Evolutionary conservation across 2,329 filamentous ascomycete genomes (phyloP), one percentile per base, ranked within the genome.

Genomic region (Arthrobotrys musiformis): DNA sequence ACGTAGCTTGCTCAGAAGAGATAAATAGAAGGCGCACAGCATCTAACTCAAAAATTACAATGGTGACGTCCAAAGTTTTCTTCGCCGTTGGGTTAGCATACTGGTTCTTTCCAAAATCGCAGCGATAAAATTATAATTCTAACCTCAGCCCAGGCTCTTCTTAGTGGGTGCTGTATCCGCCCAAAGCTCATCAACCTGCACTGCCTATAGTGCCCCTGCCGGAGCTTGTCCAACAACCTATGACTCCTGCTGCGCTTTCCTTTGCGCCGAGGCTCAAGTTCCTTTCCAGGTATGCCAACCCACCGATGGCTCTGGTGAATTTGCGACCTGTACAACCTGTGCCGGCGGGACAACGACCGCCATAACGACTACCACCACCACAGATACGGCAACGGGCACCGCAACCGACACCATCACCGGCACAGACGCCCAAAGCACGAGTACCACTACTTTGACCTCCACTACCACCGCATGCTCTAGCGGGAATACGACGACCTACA

Each of bases 261-360:
- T 75, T 30, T 75, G 70, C 37, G 63, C 17, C 8, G 70, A 75
- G 24, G 70, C 70, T 17, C 70, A 75, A 62, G 70, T 75, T 2
- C 70, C 70, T 3, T 75, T 69, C 56, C 28, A 13, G 3, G 46
- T 75, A 46, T 75, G 70, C 48, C 70, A 69, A 44, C 54, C 54
- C 6, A 75, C 56, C 6, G 63, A 68, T 22, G 63, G 56, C 19
- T 69, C 56, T 28, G 63, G 56, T 13, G 26, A 67, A 46, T 74
- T 69, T 22, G 70, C 70, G 8, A 62, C 44, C 8, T 75, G 70
- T 13, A 63, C 44, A 7, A 63, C 70, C 7, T 75, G 70, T 17
- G 26, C 70, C 2, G 22, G 37, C 24, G 56, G 17, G 1, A 9
- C 58, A 0, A 26, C 46, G 0, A 58, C 60, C 6, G 37, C 42